Evolutionary conservation across 2,329 filamentous ascomycete species (phyloP).

Genomic region (Claviceps digitariae): DNA sequence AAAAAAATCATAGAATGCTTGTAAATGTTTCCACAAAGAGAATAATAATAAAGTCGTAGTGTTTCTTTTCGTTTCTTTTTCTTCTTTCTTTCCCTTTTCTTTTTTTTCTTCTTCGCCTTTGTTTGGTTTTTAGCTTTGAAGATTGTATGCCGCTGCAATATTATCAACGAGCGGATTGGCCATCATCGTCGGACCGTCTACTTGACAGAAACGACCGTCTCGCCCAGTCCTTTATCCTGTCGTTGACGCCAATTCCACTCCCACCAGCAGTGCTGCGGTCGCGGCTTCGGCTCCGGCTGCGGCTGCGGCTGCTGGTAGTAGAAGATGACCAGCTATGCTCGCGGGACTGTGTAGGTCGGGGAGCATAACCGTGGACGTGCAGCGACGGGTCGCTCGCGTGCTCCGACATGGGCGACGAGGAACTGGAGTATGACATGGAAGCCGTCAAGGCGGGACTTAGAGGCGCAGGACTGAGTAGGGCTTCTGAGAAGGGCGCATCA

Average conservation of each 20-base stretch:
- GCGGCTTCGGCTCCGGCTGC: slow-evolving; percentile 10
- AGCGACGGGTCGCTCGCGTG: background rate
- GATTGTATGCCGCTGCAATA: too few relatives aligned
- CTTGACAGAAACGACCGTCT: slow-evolving; percentile 17
- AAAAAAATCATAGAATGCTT: too few relatives aligned
- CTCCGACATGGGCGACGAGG: slow-evolving; percentile 5
- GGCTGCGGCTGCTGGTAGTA: background rate
- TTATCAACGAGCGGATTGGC: background rate
- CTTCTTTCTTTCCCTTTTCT: too few relatives aligned
- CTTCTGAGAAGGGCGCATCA: slow-evolving; percentile 24
- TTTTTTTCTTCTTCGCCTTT: too few relatives aligned
- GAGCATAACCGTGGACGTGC: background rate
- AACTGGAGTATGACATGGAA: background rate
- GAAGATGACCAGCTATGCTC: slow-evolving; percentile 17
- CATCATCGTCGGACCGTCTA: slow-evolving; percentile 8
- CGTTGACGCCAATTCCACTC: slow-evolving; percentile 13
- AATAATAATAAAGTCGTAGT: background rate
- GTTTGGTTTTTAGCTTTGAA: too few relatives aligned
- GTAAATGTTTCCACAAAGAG: too few relatives aligned
- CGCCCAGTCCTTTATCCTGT: slow-evolving; percentile 21
- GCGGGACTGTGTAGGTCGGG: slow-evolving; percentile 2
- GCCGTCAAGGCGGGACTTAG: slow-evolving; percentile 13
- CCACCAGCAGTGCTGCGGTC: background rate
- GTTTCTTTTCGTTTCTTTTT: background rate
- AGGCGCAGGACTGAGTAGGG: slow-evolving; percentile 18